phyloP scores from a whole-genome alignment of 2,329 filamentous ascomycete genomes.

The Penicillium digitatum region DNA sequence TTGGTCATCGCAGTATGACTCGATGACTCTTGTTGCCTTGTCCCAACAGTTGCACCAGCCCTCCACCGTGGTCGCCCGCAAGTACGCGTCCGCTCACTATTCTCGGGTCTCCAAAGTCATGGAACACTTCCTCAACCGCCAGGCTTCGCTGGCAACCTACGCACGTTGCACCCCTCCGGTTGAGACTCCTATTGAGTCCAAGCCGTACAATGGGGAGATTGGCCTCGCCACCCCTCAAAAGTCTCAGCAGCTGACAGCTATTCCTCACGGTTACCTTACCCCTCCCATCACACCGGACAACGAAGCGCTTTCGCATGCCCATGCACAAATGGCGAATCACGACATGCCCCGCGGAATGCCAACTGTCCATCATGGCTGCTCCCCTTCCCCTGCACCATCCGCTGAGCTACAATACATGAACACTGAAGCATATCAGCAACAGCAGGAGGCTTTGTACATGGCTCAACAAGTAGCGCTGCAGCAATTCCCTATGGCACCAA shows the following conservation, averaged over 20 bases:
- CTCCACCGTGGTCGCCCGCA: conserved; percentile 63
- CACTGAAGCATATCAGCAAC: conserved; percentile 35
- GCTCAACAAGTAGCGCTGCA: conserved; percentile 28
- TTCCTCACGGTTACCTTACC: conserved; percentile 46
- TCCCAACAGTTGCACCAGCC: conserved; percentile 64
- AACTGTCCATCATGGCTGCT: conserved; percentile 30
- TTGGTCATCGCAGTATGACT: conserved; percentile 61
- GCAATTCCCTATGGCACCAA: conserved; percentile 29
- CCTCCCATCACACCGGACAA: conserved; percentile 48
- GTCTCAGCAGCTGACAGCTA: conserved; percentile 31
- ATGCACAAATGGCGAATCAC: conserved; percentile 30
- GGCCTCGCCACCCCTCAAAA: conserved; percentile 45
- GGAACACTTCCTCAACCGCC: conserved; percentile 63
- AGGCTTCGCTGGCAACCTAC: conserved; percentile 53
- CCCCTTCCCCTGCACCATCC: conserved; percentile 38
- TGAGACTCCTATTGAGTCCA: conserved; percentile 36
- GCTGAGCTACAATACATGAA: conserved; percentile 36
- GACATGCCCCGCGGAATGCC: conserved; percentile 30
- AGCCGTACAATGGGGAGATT: conserved; percentile 41
- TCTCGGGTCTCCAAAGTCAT: conserved; percentile 62
- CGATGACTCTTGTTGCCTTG: conserved; percentile 54
- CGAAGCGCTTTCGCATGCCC: conserved; percentile 38
- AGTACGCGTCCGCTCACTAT: conserved; percentile 64
- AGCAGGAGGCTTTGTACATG: conserved; percentile 32
- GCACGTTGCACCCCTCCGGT: conserved; percentile 41